Conservation (phyloP, 768 basidiomycete genomes). For the Gloeostereum incarnatum region DNA sequence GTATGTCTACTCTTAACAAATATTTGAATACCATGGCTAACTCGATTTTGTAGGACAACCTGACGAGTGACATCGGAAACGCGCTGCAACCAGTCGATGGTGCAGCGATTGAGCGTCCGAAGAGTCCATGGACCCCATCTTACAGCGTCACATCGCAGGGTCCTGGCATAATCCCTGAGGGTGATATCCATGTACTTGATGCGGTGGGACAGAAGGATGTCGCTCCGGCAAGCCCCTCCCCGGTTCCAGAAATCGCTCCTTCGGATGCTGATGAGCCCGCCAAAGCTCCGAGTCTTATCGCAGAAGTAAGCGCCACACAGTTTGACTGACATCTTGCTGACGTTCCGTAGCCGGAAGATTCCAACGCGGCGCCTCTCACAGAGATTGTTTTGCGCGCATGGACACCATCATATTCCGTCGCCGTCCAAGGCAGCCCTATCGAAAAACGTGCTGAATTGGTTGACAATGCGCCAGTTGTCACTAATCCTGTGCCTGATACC, state of each 20-base stretch:
- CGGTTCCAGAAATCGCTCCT: no score
- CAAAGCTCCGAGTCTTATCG: no score
- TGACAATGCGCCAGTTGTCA: slow-evolving; percentile 1
- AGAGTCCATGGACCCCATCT: slow-evolving; percentile 27
- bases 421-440: slow-evolving; percentile 25
- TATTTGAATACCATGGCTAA: no score
- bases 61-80: no score
- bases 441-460: slow-evolving; percentile 5
- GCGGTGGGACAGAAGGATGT: slow-evolving; percentile 5
- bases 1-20: no score
- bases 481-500: neutral
- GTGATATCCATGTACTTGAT: slow-evolving; percentile 11
- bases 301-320: no score
- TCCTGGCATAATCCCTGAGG: slow-evolving; percentile 19
- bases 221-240: no score
- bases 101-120: slow-evolving; percentile 16
- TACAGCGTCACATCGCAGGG: slow-evolving; percentile 27
- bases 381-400: slow-evolving; percentile 12
- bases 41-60: no score
- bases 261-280: no score
- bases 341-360: slow-evolving; percentile 5
- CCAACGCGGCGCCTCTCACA: neutral
- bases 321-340: slow-evolving; percentile 10
- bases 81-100: no score
- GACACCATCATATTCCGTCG: slow-evolving; percentile 33